A percentile compares a stretch with the other conserved stretches of the same genome.
Evolutionary conservation across 2,329 filamentous ascomycete genomes (phyloP).

Genomic region (Intubia oerlemansii): DNA sequence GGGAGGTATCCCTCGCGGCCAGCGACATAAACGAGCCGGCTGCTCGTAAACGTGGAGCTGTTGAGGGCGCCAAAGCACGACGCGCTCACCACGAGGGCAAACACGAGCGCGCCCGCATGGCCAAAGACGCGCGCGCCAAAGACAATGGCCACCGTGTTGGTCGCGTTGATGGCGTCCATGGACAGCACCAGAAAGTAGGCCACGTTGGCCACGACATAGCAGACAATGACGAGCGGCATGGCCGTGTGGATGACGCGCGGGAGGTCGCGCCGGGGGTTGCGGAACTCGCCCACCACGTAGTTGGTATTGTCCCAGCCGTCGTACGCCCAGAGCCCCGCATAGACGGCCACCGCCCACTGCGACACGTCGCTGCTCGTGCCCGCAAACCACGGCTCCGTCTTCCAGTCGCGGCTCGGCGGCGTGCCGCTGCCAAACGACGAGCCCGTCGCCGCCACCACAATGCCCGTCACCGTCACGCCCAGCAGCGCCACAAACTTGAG

Average conservation of each 20-base stretch:
- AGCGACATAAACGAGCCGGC: slow-evolving; percentile 78
- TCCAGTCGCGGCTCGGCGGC: slow-evolving; percentile 70
- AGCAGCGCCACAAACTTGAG: slow-evolving; percentile 84
- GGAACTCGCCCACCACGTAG: slow-evolving; percentile 93
- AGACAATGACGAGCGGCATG: slow-evolving; percentile 80
- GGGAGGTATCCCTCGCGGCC: slow-evolving; percentile 92
- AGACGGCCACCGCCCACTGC: slow-evolving; percentile 82
- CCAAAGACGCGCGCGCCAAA: slow-evolving; percentile 87
- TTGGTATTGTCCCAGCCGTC: slow-evolving; percentile 99
- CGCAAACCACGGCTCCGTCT: slow-evolving; percentile 69
- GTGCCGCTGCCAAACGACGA: slow-evolving; percentile 52
- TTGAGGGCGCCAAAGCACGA: slow-evolving; percentile 92
- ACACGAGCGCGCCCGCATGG: slow-evolving; percentile 54
- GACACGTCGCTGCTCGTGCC: slow-evolving; percentile 61
- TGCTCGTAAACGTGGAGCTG: slow-evolving; percentile 81
- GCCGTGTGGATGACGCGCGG: slow-evolving; percentile 91
- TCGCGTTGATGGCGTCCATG: slow-evolving; percentile 54
- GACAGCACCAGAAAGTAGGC: slow-evolving; percentile 91
- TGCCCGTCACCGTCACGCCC: slow-evolving; percentile 67
- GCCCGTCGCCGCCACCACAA: slow-evolving; percentile 76
- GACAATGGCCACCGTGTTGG: slow-evolving; percentile 88
- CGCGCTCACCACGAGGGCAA: slow-evolving; percentile 75
- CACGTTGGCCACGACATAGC: slow-evolving; percentile 78
- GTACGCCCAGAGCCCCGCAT: slow-evolving; percentile 92
- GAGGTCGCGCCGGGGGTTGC: slow-evolving; percentile 72